Conservation (phyloP, 257 asterid species). For the Oldenlandia corymbosa region DNA sequence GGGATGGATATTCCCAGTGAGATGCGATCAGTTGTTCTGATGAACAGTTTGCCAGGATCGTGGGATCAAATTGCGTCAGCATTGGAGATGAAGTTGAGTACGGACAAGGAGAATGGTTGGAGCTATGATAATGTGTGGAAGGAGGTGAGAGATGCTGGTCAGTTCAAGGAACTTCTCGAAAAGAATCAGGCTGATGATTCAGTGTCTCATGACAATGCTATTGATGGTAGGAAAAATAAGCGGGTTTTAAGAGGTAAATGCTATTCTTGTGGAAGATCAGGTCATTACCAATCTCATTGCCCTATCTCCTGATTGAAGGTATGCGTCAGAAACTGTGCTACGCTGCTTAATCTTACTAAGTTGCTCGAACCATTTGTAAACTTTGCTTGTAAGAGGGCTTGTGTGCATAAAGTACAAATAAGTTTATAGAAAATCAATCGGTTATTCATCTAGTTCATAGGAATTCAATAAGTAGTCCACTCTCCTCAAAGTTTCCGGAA, state of each 20-base stretch:
- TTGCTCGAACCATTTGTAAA: not conserved
- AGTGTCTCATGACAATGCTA: not conserved
- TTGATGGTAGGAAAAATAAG: not conserved
- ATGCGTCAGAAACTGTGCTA: not conserved
- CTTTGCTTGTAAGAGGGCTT: not conserved
- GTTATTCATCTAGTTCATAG: no score
- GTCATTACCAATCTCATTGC: constrained; percentile 16
- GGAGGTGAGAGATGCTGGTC: not conserved
- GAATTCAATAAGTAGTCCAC: no score
- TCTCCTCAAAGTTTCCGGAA: no score
- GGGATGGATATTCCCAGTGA: constrained; percentile 12
- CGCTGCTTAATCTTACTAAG: not conserved
- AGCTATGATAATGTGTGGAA: not conserved
- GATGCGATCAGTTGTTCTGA: constrained; percentile 12
- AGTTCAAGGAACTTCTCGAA: no score
- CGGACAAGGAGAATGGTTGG: not conserved
- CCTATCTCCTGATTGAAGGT: constrained; percentile 3
- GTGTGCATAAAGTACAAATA: no score
- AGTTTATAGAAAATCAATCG: no score
- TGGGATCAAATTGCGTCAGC: no score
- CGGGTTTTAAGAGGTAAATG: no score
- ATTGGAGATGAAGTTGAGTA: no score
- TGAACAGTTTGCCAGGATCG: constrained; percentile 16
- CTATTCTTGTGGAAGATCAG: constrained; percentile 13
- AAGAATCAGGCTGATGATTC: not conserved